Percentiles rank a stretch among this genome's conserved stretches.
Conservation (phyloP, 2,329 filamentous ascomycete genomes). For the Colletotrichum godetiae region DNA sequence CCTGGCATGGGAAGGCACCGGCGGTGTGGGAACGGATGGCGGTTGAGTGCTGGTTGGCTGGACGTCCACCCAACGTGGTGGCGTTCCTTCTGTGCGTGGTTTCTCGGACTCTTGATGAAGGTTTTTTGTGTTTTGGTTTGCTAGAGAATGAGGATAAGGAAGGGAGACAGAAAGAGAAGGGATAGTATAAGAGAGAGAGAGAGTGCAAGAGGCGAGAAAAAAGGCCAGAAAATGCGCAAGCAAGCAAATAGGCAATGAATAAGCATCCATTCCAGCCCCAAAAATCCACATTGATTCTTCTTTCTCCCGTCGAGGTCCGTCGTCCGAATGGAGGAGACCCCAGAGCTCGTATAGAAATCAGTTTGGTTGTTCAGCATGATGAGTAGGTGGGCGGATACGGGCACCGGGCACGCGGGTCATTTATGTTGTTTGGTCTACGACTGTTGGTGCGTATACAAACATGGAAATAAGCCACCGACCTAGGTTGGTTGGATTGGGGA, state of each 20-base stretch:
- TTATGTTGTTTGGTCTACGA: constrained; percentile 4
- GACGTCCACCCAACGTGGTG: background rate
- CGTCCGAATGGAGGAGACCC: background rate
- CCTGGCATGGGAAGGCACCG: background rate
- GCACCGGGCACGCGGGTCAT: background rate
- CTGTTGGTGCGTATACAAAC: constrained; percentile 10
- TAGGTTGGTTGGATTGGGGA: background rate
- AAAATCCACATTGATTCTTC: background rate
- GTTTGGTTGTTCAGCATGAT: background rate
- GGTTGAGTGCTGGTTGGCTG: background rate
- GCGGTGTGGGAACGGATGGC: background rate
- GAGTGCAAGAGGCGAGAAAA: background rate
- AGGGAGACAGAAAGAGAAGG: background rate
- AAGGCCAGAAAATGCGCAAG: constrained; percentile 12
- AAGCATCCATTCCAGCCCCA: constrained; percentile 3
- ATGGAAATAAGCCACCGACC: background rate
- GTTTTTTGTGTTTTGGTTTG: background rate
- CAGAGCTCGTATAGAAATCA: constrained; percentile 11
- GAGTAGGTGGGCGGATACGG: constrained; percentile 6
- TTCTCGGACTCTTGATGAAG: background rate
- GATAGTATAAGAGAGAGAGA: background rate
- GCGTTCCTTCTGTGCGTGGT: background rate
- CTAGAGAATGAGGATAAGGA: background rate
- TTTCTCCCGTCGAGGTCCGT: background rate
- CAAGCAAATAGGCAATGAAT: constrained; percentile 7